These are phyloP conservation scores for Talaromyces nanjingensis DNA, from an alignment of 495 filamentous ascomycete species.

Conservation along the genomic window DNA sequence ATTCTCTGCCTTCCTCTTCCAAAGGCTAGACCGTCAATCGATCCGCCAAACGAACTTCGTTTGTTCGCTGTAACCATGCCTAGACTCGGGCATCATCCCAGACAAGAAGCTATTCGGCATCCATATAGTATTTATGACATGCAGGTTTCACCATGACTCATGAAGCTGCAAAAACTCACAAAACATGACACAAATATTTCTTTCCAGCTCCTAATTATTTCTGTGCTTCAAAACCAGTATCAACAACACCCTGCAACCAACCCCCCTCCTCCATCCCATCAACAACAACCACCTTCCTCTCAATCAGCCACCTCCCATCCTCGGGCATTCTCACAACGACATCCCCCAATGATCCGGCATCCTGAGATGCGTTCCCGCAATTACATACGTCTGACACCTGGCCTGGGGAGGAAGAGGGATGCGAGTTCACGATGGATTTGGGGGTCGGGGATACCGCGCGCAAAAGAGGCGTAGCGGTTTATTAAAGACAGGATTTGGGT, in stretches of 20 bases:
- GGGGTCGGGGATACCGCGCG: background rate
- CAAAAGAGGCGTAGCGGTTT: conserved; percentile 2
- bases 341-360: conserved; percentile 4
- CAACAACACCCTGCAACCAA: background rate
- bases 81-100: too few relatives aligned
- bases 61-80: too few relatives aligned
- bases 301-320: background rate
- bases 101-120: too few relatives aligned
- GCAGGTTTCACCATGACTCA: too few relatives aligned
- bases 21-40: too few relatives aligned
- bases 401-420: background rate
- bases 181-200: too few relatives aligned
- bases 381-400: background rate
- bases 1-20: too few relatives aligned
- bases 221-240: background rate
- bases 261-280: background rate
- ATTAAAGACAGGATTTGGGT: background rate
- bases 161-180: too few relatives aligned
- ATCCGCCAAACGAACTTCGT: too few relatives aligned
- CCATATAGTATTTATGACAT: too few relatives aligned
- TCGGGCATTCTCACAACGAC: background rate
- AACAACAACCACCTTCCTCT: background rate
- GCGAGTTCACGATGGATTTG: background rate
- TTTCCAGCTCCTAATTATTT: background rate
- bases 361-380: background rate